A percentile compares a stretch with the other conserved stretches of the same genome.
Evolutionary conservation across 495 filamentous ascomycete species (phyloP).

Genomic region (Cetradonia linearis): DNA sequence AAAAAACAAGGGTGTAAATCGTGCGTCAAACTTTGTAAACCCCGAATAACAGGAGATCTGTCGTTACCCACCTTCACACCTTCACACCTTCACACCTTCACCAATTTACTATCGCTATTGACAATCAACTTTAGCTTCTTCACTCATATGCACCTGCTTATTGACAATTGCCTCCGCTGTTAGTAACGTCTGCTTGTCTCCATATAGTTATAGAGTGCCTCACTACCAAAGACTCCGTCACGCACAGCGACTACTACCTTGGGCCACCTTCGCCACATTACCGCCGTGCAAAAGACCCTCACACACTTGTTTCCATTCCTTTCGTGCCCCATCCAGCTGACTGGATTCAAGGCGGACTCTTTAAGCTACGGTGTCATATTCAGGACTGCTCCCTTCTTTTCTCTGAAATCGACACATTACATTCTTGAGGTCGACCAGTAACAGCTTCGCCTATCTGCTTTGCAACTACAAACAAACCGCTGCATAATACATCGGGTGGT

Average conservation of each 20-base stretch:
- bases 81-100: background rate
- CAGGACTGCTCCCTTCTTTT: background rate
- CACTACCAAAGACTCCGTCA: background rate
- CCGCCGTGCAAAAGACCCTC: constrained; percentile 6
- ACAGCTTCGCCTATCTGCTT: constrained; percentile 9
- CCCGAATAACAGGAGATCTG: background rate
- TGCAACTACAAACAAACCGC: background rate
- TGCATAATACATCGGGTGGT: constrained; percentile 7
- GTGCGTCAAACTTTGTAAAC: background rate
- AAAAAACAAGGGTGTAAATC: background rate
- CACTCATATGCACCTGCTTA: background rate
- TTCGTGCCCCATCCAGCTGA: background rate
- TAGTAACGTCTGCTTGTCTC: background rate
- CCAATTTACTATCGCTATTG: background rate
- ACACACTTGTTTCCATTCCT: background rate
- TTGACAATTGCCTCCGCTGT: background rate
- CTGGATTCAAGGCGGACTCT: background rate
- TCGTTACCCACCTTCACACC: background rate
- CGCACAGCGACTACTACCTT: constrained; percentile 8
- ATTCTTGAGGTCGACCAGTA: background rate
- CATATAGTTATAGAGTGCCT: background rate
- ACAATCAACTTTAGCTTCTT: background rate
- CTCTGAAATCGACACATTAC: constrained; percentile 1
- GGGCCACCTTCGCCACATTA: constrained; percentile 17
- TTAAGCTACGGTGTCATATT: constrained; percentile 14